Evolutionary conservation across 1,284 basidiomycete species (phyloP).

Genomic region (Wallemia ichthyophaga): DNA sequence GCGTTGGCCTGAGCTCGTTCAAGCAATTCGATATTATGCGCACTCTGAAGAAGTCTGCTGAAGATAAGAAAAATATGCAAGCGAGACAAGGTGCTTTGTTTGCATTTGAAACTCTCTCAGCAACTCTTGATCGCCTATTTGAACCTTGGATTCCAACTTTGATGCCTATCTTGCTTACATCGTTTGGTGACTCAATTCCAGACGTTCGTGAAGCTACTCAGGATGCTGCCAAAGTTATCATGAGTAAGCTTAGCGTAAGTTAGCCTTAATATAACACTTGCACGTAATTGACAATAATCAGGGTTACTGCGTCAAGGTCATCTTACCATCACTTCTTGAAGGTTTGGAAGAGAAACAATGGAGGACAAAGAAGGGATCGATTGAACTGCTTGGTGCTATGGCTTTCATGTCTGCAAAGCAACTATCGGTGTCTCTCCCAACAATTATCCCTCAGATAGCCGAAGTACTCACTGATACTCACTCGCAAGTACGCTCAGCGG

Average conservation of each 20-base stretch:
- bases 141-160: slow-evolving; percentile 64
- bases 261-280: neutral
- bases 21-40: slow-evolving; percentile 53
- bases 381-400: slow-evolving; percentile 98
- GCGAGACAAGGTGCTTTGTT: slow-evolving; percentile 82
- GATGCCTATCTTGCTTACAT: slow-evolving; percentile 52
- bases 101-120: slow-evolving; percentile 70
- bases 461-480: slow-evolving; percentile 91
- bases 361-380: slow-evolving; percentile 85
- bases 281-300: slow-evolving; percentile 17
- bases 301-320: slow-evolving; percentile 80
- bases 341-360: slow-evolving; percentile 96
- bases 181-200: slow-evolving; percentile 63
- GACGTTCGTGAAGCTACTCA: slow-evolving; percentile 88
- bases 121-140: slow-evolving; percentile 57
- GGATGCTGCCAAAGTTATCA: slow-evolving; percentile 76
- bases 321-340: slow-evolving; percentile 62
- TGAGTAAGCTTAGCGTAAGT: slow-evolving; percentile 39
- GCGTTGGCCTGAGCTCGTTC: slow-evolving; percentile 55
- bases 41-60: slow-evolving; percentile 41
- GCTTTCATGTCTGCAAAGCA: slow-evolving; percentile 92
- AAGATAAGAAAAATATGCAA: slow-evolving; percentile 69
- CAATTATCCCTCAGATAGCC: slow-evolving; percentile 82
- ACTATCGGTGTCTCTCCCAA: slow-evolving; percentile 75
- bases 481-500: slow-evolving; percentile 73